Conservation (phyloP, 345 rosid genomes). For the Arabidopsis arenosa region DNA sequence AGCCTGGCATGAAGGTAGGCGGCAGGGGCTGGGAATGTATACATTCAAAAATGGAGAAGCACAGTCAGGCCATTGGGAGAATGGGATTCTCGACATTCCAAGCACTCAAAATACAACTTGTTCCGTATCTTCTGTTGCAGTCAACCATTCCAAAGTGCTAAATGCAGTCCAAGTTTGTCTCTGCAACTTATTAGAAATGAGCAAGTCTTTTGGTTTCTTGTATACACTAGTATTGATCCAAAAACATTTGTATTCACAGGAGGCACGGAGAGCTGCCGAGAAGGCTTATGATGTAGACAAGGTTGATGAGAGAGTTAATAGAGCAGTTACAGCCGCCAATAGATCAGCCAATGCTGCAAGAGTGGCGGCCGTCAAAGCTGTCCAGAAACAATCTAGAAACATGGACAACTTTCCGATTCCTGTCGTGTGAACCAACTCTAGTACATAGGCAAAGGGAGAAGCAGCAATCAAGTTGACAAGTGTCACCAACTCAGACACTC, state of each 20-base stretch:
- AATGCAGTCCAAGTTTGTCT: conserved; percentile 81
- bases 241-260: conserved; percentile 52
- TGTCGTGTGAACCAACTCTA: conserved; percentile 47
- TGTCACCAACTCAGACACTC: not conserved
- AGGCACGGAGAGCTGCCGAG: conserved; percentile 82
- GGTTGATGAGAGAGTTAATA: conserved; percentile 91
- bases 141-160: conserved; percentile 86
- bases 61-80: conserved; percentile 96
- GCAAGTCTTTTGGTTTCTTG: not conserved
- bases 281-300: conserved; percentile 86
- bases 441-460: conserved; percentile 2
- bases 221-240: not conserved
- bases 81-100: conserved; percentile 82
- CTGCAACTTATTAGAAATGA: not conserved
- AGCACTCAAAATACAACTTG: conserved; percentile 70
- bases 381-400: conserved; percentile 63
- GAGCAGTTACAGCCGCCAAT: conserved; percentile 85
- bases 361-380: conserved; percentile 86
- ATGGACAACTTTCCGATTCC: conserved; percentile 60
- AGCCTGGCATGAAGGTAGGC: conserved; percentile 96
- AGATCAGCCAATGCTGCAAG: conserved; percentile 92
- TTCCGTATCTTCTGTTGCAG: conserved; percentile 76
- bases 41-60: conserved; percentile 94
- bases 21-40: conserved; percentile 98
- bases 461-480: not conserved